These are phyloP conservation scores for Bruguiera hainesii DNA, from an alignment of 441 rosid species.

Conservation along the genomic window DNA sequence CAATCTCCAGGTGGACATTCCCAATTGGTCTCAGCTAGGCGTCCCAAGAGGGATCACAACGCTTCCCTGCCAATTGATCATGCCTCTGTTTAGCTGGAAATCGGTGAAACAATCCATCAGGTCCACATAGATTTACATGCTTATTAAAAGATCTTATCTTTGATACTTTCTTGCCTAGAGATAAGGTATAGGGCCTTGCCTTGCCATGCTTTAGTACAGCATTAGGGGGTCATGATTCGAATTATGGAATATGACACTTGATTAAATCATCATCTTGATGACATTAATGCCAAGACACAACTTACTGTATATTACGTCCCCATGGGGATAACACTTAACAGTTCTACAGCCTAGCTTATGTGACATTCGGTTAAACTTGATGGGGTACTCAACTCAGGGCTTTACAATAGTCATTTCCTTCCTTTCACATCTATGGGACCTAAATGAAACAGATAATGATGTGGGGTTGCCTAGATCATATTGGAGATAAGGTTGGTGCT, in stretches of 20 bases:
- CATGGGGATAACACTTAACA: neutral
- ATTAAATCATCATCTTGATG: neutral
- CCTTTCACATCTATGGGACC: slow-evolving; percentile 12
- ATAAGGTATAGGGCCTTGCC: slow-evolving; percentile 37
- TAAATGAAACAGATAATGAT: slow-evolving; percentile 8
- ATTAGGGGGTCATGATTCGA: slow-evolving; percentile 35
- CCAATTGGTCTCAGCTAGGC: slow-evolving; percentile 12
- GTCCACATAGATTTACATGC: slow-evolving; percentile 27
- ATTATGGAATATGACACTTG: slow-evolving; percentile 24
- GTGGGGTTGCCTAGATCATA: slow-evolving; percentile 26
- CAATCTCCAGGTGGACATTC: slow-evolving; percentile 9
- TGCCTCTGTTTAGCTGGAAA: slow-evolving; percentile 28
- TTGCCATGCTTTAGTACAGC: slow-evolving; percentile 46
- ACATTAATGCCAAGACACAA: neutral
- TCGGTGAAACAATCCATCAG: slow-evolving; percentile 18
- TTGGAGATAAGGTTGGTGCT: slow-evolving; percentile 29
- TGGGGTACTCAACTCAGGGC: slow-evolving; percentile 10
- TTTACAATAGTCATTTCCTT: neutral
- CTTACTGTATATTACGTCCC: neutral
- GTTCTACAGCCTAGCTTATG: neutral
- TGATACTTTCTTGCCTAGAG: slow-evolving; percentile 19
- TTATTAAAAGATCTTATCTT: slow-evolving; percentile 35
- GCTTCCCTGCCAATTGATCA: slow-evolving; percentile 4
- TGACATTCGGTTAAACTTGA: slow-evolving; percentile 3
- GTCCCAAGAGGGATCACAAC: slow-evolving; percentile 8